Evolutionary conservation across 2,329 filamentous ascomycete species (phyloP).

Genomic region (Lachnellula subtilissima): DNA sequence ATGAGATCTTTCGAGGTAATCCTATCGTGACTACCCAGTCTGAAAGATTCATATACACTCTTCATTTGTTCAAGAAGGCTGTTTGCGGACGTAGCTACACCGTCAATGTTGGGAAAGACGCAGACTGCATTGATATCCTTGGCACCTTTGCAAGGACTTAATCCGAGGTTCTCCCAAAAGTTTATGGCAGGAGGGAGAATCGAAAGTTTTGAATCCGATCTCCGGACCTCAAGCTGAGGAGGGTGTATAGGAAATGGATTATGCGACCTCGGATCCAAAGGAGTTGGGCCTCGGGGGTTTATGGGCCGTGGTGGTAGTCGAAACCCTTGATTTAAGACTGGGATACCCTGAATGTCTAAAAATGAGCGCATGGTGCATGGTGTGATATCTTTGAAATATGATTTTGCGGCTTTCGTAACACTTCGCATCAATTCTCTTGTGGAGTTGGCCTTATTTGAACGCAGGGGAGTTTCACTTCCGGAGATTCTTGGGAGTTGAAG

Average conservation of each 20-base stretch:
- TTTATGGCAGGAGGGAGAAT: constrained; percentile 67
- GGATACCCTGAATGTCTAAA: constrained; percentile 54
- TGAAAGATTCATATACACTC: constrained; percentile 68
- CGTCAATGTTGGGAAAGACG: constrained; percentile 62
- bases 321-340: constrained; percentile 47
- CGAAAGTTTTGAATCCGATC: constrained; percentile 65
- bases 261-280: constrained; percentile 36
- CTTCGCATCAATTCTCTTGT: constrained; percentile 36
- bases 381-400: constrained; percentile 39
- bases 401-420: constrained; percentile 41
- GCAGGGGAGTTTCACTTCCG: constrained; percentile 1
- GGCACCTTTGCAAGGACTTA: constrained; percentile 63
- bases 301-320: constrained; percentile 37
- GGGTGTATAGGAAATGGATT: constrained; percentile 59
- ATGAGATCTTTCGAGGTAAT: constrained; percentile 35
- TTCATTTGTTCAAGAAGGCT: constrained; percentile 64
- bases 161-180: constrained; percentile 78
- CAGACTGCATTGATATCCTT: constrained; percentile 71
- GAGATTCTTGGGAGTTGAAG: constrained; percentile 25
- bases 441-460: constrained; percentile 11
- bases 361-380: constrained; percentile 45
- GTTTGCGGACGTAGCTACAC: constrained; percentile 55
- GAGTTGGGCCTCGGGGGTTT: constrained; percentile 18
- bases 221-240: constrained; percentile 67
- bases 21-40: constrained; percentile 60